phyloP scores from a whole-genome alignment of 106 monocot genomes.

The Phalaenopsis aphrodite region DNA sequence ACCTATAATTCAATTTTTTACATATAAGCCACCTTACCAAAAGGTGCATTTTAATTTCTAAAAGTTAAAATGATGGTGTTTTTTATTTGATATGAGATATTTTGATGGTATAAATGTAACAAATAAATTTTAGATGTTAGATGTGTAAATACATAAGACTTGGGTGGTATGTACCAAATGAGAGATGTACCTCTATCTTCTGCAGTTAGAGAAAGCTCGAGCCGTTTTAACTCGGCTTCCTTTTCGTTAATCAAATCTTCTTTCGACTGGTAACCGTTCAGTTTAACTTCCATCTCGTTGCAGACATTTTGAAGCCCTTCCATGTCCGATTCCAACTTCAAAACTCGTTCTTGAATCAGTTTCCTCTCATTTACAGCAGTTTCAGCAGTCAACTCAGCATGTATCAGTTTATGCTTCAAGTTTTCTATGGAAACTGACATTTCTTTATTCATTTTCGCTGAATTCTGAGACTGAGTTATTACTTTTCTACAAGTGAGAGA shows the following conservation, averaged over 20 bases:
- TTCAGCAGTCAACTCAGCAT: conserved; percentile 41
- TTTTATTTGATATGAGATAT: too few relatives aligned
- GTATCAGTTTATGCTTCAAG: conserved; percentile 34
- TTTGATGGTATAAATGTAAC: too few relatives aligned
- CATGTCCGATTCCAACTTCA: conserved; percentile 42
- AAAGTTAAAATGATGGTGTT: too few relatives aligned
- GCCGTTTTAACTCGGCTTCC: conserved; percentile 40
- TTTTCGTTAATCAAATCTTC: conserved; percentile 29
- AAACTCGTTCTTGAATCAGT: conserved; percentile 31
- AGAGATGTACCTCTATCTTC: conserved; percentile 45
- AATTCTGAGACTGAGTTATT: conserved; percentile 24
- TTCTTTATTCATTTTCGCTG: conserved; percentile 23
- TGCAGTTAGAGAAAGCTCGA: conserved; percentile 24
- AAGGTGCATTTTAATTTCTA: too few relatives aligned
- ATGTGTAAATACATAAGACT: too few relatives aligned
- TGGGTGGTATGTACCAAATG: background rate
- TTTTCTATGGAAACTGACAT: conserved; percentile 25
- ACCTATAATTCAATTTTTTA: too few relatives aligned
- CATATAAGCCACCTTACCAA: too few relatives aligned
- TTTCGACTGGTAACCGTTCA: conserved; percentile 47
- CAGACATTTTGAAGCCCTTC: conserved; percentile 31
- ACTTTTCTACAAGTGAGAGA: conserved; percentile 29
- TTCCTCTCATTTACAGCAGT: conserved; percentile 31
- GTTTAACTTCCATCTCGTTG: conserved; percentile 39
- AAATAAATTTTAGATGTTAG: too few relatives aligned